These are phyloP conservation scores for Brettanomyces custersianus DNA, from an alignment of 805 yeast species.

Conservation along the genomic window DNA sequence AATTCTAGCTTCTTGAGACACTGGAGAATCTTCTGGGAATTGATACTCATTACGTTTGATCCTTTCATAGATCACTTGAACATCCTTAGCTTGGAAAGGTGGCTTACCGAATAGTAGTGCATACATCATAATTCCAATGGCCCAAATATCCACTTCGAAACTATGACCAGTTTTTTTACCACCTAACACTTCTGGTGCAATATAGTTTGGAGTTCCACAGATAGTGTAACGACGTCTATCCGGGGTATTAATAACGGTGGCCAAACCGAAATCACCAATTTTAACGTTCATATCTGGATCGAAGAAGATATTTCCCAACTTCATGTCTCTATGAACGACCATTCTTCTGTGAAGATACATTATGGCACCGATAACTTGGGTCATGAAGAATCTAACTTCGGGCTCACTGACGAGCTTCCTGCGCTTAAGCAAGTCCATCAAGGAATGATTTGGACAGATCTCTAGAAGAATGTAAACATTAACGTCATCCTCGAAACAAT, in stretches of 20 bases:
- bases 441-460: conserved; percentile 88
- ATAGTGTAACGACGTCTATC: conserved; percentile 81
- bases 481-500: conserved; percentile 93
- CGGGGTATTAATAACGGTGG: conserved; percentile 71
- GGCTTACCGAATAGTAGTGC: conserved; percentile 92
- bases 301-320: conserved; percentile 90
- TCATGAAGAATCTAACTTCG: conserved; percentile 82
- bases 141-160: conserved; percentile 95
- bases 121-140: conserved; percentile 92
- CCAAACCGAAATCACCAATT: conserved; percentile 96
- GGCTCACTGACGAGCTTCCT: conserved; percentile 85
- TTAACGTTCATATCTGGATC: conserved; percentile 91
- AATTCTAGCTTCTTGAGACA: conserved; percentile 63
- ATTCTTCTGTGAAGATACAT: conserved; percentile 85
- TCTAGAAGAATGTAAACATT: conserved; percentile 91
- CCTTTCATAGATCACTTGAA: conserved; percentile 83
- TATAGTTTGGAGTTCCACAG: conserved; percentile 98
- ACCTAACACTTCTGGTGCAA: conserved; percentile 94
- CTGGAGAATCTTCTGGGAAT: conserved; percentile 55
- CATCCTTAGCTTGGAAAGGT: conserved; percentile 95
- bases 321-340: conserved; percentile 92
- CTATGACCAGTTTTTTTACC: conserved; percentile 86
- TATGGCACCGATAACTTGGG: conserved; percentile 90
- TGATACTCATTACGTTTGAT: conserved; percentile 73
- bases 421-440: conserved; percentile 83